Base-by-base conservation (phyloP, 202 grass and related monocot genomes). In the Bolboschoenoplectus hybrid region DNA sequence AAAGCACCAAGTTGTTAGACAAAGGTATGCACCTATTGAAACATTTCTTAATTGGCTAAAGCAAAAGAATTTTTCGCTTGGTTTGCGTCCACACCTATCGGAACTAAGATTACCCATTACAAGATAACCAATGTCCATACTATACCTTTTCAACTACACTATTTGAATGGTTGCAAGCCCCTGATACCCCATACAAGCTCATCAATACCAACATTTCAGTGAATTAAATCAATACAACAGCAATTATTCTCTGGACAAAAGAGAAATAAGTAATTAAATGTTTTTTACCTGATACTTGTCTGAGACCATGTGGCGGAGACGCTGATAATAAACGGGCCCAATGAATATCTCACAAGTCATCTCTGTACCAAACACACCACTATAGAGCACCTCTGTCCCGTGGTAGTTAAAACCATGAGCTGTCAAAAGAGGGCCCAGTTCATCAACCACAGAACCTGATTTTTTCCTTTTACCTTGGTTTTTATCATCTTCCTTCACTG, bases 271-370 rank as follows among this genome's bases (percentile, higher is more conserved):
- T 40, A 74, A 71, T 73, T 35, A 4, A 84, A 63, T 4, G 49
- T 68, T 78, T 51, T 72, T 63, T 74, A 98, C 96, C 96, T 98
- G 96, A 87, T 93, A 98, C 89, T 98, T 98, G 40, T 98, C 95
- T 1, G 95, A 98, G 73, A 98, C 95, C 95, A 98, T 98, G 88
- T 98, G 95, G 66, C 95, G 89, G 81, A 98, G 95, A 75, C 95
- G 93, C 73, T 98, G 95, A 70, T 98, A 98, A 87, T 98, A 98
- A 87, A 98, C 95, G 52, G 95, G 95, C 65, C 95, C 95, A 70
- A 98, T 89, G 74, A 98, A 98, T 81, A 98, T 98, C 86, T 90
- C 96, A 85, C 86, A 98, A 11, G 60, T 63, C 81, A 95, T 58
- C 85, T 95, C 90, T 43, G 87, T 94, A 74, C 96, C 96, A 85